These are phyloP conservation scores for Ogataea hybrid DNA, from an alignment of 1,139 yeast genomes.

Conservation along the genomic window DNA sequence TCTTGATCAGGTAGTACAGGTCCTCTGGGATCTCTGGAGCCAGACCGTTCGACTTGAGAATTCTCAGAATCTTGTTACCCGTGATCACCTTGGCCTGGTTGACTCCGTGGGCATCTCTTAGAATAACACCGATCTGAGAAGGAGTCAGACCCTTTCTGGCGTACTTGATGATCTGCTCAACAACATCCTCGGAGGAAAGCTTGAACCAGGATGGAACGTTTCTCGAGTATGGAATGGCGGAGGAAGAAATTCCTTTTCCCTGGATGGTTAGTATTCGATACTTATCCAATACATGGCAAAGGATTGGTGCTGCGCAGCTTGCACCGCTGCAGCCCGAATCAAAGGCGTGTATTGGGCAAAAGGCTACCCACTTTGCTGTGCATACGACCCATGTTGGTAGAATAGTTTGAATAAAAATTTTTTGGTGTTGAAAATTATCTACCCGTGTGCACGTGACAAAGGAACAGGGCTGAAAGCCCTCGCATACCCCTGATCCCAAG, in stretches of 20 bases:
- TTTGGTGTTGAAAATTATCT: slow-evolving; percentile 6
- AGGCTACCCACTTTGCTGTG: slow-evolving; percentile 46
- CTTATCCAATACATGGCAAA: slow-evolving; percentile 29
- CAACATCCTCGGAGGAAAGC: slow-evolving; percentile 91
- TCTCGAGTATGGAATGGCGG: slow-evolving; percentile 99
- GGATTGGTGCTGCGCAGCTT: slow-evolving; percentile 36
- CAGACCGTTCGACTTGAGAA: slow-evolving; percentile 98
- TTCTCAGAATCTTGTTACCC: slow-evolving; percentile 99
- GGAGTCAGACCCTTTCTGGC: slow-evolving; percentile 99
- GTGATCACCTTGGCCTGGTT: slow-evolving; percentile 97
- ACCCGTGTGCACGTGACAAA: slow-evolving; percentile 8
- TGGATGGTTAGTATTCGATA: slow-evolving; percentile 30
- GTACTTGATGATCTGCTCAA: slow-evolving; percentile 98
- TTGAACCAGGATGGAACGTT: slow-evolving; percentile 99
- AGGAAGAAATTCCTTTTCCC: slow-evolving; percentile 99
- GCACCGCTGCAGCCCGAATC: slow-evolving; percentile 13
- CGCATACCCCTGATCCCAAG: no score
- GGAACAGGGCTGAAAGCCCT: slow-evolving; percentile 6
- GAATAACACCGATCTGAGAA: slow-evolving; percentile 98
- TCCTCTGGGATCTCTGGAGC: slow-evolving; percentile 99
- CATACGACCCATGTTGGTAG: slow-evolving; percentile 55
- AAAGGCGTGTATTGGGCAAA: slow-evolving; percentile 12
- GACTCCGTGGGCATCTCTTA: slow-evolving; percentile 99
- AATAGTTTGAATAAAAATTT: slow-evolving; percentile 9
- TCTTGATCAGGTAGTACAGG: slow-evolving; percentile 97